Evolutionary conservation across 306 rosid species (phyloP), one percentile per base, ranked within the genome.

Genomic region (Nissolia schottii): DNA sequence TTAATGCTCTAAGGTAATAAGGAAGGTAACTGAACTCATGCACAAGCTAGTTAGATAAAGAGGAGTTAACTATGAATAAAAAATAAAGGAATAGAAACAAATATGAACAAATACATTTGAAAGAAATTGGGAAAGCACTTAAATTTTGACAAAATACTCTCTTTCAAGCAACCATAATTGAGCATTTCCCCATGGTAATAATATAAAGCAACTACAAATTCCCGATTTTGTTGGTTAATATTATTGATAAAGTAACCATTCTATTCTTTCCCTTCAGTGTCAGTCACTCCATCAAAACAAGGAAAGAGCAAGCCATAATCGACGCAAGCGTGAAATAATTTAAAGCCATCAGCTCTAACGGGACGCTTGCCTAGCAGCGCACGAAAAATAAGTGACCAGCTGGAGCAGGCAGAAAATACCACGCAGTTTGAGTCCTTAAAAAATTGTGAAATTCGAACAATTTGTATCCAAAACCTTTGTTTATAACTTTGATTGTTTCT

Each of bases 401-500:
- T 12, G 29, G 5, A 35, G 31, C 49, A 12, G 14, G 22, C 18
- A n/a, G 29, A 15, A 40, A 14, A 34, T 22, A 64, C 24, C 28
- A n/a, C 37, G 62, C 18, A 46, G 37, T 9, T 37, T 19, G 56
- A 41, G 35, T 56, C 68, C 10, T 12, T 10, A 65, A 79, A 65
- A 40, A 50, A 53, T 67, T 28, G 41, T 45, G 56, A 64, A 76
- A 71, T 68, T 75, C 51, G 43, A 71, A 59, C 68, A 71, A 79
- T 34, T 65, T 34, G 79, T 79, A 67, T 51, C 79, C 77, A 76
- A 80, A 70, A 71, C 72, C 62, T 37, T 20, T 24, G 87, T 72
- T 67, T 61, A 75, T 79, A 58, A 68, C 46, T 77, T 59, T 35
- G 3, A 48, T 64, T 64, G 60, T 46, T 22, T 55, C 70, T 62